Conservation (phyloP, 805 yeast genomes). For the Nakazawaea ishiwadae region DNA sequence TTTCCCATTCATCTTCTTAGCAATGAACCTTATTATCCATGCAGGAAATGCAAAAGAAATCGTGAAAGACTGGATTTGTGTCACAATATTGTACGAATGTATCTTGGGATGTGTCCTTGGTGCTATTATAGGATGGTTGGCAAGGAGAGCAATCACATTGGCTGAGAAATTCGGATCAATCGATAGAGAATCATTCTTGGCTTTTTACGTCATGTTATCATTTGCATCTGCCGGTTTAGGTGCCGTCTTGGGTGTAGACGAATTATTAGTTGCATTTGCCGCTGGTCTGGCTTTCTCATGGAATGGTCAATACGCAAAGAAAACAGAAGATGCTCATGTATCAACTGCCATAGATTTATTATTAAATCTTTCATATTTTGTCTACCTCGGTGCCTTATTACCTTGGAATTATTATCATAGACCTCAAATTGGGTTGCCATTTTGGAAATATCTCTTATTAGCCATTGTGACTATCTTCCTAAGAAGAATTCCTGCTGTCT, state of each 20-base stretch:
- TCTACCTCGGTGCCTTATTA: slow-evolving; percentile 64
- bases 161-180: slow-evolving; percentile 49
- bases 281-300: slow-evolving; percentile 74
- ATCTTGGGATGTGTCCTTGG: slow-evolving; percentile 52
- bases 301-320: slow-evolving; percentile 63
- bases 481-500: slow-evolving; percentile 51
- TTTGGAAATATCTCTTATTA: slow-evolving; percentile 49
- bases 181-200: slow-evolving; percentile 59
- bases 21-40: slow-evolving; percentile 49
- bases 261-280: slow-evolving; percentile 64
- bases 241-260: slow-evolving; percentile 65
- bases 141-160: slow-evolving; percentile 46
- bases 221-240: slow-evolving; percentile 58
- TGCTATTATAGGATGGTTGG: slow-evolving; percentile 43
- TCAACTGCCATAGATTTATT: slow-evolving; percentile 63
- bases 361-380: slow-evolving; percentile 61
- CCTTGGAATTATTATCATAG: slow-evolving; percentile 65
- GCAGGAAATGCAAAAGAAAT: slow-evolving; percentile 44
- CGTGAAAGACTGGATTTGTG: slow-evolving; percentile 57
- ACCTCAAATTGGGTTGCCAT: slow-evolving; percentile 36
- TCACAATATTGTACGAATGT: slow-evolving; percentile 61
- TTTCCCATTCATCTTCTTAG: slow-evolving; percentile 62
- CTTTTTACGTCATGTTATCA: slow-evolving; percentile 48
- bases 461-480: slow-evolving; percentile 47
- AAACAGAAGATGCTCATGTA: slow-evolving; percentile 57